These are phyloP conservation scores for Suillus tomentosus DNA, from an alignment of 768 basidiomycete genomes.

Conservation along the genomic window DNA sequence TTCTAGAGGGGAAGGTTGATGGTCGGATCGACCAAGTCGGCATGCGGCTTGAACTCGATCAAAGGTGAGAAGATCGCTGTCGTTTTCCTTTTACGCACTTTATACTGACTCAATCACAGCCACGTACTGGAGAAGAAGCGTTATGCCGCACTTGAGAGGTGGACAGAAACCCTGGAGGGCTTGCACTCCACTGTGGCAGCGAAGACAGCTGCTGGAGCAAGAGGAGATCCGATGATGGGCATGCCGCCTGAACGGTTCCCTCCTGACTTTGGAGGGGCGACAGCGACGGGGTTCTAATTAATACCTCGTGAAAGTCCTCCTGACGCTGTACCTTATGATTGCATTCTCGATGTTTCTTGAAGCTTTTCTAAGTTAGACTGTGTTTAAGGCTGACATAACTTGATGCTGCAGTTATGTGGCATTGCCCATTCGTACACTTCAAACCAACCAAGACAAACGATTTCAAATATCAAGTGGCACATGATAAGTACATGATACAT, in stretches of 20 bases:
- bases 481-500: no score
- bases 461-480: not conserved
- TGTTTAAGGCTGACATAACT: not conserved
- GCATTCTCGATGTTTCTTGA: not conserved
- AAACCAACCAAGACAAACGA: not conserved
- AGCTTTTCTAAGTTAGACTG: not conserved
- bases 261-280: conserved; percentile 31
- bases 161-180: conserved; percentile 78
- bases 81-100: conserved; percentile 8
- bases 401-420: not conserved
- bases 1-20: conserved; percentile 96
- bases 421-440: not conserved
- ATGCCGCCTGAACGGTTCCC: conserved; percentile 34
- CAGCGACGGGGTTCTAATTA: conserved; percentile 8
- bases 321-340: not conserved
- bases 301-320: not conserved
- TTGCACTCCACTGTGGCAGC: conserved; percentile 76
- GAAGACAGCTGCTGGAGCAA: conserved; percentile 56
- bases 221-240: conserved; percentile 35
- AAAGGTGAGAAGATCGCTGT: conserved; percentile 56
- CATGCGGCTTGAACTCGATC: conserved; percentile 88
- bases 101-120: conserved; percentile 41
- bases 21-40: conserved; percentile 97
- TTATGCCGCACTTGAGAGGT: conserved; percentile 77
- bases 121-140: conserved; percentile 88